phyloP scores from a whole-genome alignment of 495 filamentous ascomycete genomes.

The Podospora pseudoanserina region DNA sequence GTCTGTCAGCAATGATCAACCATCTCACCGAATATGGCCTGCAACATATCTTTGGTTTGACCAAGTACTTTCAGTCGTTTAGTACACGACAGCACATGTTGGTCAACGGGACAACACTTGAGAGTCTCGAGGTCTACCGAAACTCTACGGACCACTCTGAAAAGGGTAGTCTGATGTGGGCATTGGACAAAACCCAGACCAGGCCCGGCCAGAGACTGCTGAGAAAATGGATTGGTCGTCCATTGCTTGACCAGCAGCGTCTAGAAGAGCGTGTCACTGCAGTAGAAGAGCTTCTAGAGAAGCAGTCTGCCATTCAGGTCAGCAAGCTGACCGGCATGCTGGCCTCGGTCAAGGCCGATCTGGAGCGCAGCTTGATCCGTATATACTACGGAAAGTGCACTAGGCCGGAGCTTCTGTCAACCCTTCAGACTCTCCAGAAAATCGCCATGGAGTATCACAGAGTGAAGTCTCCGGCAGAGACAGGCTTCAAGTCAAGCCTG shows the following conservation, averaged over 20 bases:
- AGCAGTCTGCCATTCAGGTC: conserved; percentile 58
- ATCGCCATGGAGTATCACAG: conserved; percentile 70
- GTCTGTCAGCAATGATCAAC: conserved; percentile 93
- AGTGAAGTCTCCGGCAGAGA: conserved; percentile 61
- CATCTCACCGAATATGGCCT: conserved; percentile 91
- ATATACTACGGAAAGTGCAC: conserved; percentile 97
- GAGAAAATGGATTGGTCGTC: conserved; percentile 92
- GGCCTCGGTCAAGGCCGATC: conserved; percentile 67
- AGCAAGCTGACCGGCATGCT: conserved; percentile 72
- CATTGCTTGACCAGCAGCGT: conserved; percentile 71
- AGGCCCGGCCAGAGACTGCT: conserved; percentile 84
- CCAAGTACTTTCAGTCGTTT: conserved; percentile 97
- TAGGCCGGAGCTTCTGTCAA: conserved; percentile 79
- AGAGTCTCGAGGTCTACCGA: conserved; percentile 91
- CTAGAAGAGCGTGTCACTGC: conserved; percentile 83
- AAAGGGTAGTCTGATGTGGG: conserved; percentile 94
- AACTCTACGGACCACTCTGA: conserved; percentile 86
- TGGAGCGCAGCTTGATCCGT: conserved; percentile 87
- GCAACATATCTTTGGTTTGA: conserved; percentile 93
- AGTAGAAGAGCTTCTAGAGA: conserved; percentile 80
- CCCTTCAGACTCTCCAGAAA: conserved; percentile 78
- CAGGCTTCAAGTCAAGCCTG: conserved; percentile 68
- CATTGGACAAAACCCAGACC: conserved; percentile 86
- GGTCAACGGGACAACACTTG: conserved; percentile 90
- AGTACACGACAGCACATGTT: conserved; percentile 94